These are phyloP conservation scores for Luffa acutangula DNA, from an alignment of 306 rosid species.

Conservation along the genomic window DNA sequence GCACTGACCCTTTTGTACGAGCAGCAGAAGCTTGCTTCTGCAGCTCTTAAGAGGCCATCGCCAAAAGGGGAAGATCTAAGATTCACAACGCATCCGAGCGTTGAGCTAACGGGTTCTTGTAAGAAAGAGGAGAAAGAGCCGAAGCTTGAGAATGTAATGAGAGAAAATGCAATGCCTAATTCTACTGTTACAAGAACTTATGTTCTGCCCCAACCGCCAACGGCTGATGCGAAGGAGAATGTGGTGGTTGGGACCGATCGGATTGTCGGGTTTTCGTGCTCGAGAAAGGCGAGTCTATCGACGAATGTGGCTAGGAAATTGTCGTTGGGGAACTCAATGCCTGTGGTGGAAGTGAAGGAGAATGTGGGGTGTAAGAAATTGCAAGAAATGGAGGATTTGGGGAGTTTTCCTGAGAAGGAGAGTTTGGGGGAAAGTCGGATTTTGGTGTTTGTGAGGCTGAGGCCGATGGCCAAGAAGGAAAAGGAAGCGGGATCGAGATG, in stretches of 20 bases:
- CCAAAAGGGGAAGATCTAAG: slow-evolving; percentile 21
- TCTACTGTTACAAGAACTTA: slow-evolving; percentile 54
- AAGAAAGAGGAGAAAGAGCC: slow-evolving; percentile 21
- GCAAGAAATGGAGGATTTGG: slow-evolving; percentile 26
- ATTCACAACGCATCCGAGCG: slow-evolving; percentile 23
- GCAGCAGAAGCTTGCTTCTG: slow-evolving; percentile 75
- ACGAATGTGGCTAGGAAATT: slow-evolving; percentile 58
- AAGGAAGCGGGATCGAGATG: slow-evolving; percentile 61
- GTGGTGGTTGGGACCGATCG: slow-evolving; percentile 28
- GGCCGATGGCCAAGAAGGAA: slow-evolving; percentile 86
- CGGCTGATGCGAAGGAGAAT: slow-evolving; percentile 49
- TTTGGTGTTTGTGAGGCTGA: slow-evolving; percentile 74
- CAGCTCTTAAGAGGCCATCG: slow-evolving; percentile 38
- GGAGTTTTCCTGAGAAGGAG: slow-evolving; percentile 21
- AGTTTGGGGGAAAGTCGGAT: slow-evolving; percentile 39
- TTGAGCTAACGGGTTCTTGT: slow-evolving; percentile 22
- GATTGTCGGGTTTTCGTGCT: slow-evolving; percentile 56
- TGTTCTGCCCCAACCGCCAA: slow-evolving; percentile 44
- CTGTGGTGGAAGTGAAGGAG: slow-evolving; percentile 16
- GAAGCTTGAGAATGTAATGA: slow-evolving; percentile 32
- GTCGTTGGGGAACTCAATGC: slow-evolving; percentile 28
- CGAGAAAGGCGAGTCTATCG: slow-evolving; percentile 22
- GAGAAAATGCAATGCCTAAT: slow-evolving; percentile 54
- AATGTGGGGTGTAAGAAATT: slow-evolving; percentile 10
- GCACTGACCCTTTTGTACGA: slow-evolving; percentile 74